Conservation (phyloP, 1,139 yeast genomes). For the Zygoascus hellenicus region DNA sequence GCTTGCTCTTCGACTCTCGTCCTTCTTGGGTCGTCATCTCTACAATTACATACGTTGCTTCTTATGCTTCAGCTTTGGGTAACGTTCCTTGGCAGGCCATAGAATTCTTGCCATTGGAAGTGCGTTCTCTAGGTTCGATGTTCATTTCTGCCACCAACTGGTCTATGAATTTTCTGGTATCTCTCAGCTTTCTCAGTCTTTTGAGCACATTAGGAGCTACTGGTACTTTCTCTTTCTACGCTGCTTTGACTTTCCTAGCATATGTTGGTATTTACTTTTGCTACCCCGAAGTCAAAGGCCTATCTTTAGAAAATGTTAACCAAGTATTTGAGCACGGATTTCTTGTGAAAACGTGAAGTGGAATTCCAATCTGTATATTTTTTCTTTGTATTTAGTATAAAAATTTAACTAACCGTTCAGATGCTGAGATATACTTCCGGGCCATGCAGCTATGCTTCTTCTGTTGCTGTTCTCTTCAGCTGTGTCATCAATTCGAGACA, state of each 20-base stretch:
- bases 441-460: constrained; percentile 21
- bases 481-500: constrained; percentile 15
- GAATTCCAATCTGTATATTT: background rate
- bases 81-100: constrained; percentile 46
- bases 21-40: constrained; percentile 29
- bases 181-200: constrained; percentile 38
- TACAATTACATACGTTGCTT: constrained; percentile 39
- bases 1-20: constrained; percentile 12
- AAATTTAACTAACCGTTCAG: constrained; percentile 1
- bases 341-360: background rate
- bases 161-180: constrained; percentile 39
- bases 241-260: constrained; percentile 34
- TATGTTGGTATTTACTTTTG: constrained; percentile 40
- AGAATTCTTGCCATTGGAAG: constrained; percentile 42
- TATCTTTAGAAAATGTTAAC: constrained; percentile 42
- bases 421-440: constrained; percentile 21
- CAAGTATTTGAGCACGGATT: constrained; percentile 31
- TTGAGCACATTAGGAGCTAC: constrained; percentile 32
- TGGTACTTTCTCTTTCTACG: constrained; percentile 39
- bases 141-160: constrained; percentile 43
- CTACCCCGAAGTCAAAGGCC: constrained; percentile 47
- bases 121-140: constrained; percentile 42
- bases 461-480: constrained; percentile 9
- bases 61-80: constrained; percentile 44
- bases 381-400: background rate